Conservation (phyloP, 495 filamentous ascomycete species). For the Aspergillus steynii region DNA sequence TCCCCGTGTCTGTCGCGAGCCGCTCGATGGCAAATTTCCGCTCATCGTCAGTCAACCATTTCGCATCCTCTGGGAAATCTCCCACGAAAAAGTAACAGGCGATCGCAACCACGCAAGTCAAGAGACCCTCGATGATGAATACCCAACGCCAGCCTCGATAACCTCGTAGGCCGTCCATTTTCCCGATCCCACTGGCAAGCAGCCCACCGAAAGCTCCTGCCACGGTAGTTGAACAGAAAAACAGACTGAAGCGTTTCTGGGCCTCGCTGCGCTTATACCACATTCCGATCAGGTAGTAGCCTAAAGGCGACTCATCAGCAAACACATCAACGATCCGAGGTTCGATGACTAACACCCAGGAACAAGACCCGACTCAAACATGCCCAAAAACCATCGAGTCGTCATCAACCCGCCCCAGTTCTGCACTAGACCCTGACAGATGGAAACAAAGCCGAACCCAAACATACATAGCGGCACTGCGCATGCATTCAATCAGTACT, state of each 20-base stretch:
- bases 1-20: constrained; percentile 75
- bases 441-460: constrained; percentile 73
- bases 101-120: constrained; percentile 72
- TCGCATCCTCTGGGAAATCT: constrained; percentile 64
- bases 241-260: constrained; percentile 88
- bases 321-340: constrained; percentile 6
- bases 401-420: constrained; percentile 78
- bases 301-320: constrained; percentile 21
- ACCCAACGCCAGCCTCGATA: constrained; percentile 89
- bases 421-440: constrained; percentile 76
- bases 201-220: constrained; percentile 88
- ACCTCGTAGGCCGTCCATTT: constrained; percentile 63
- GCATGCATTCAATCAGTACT: background rate
- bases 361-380: constrained; percentile 91
- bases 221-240: constrained; percentile 80
- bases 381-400: constrained; percentile 82
- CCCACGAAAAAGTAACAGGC: constrained; percentile 79
- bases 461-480: constrained; percentile 75
- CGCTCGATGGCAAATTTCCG: constrained; percentile 69
- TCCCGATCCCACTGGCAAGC: constrained; percentile 79
- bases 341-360: constrained; percentile 53
- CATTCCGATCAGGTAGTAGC: constrained; percentile 80
- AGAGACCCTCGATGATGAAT: constrained; percentile 66
- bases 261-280: constrained; percentile 90
- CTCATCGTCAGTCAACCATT: constrained; percentile 74